Evolutionary conservation across 163 green algal species (phyloP).

Genomic region (Scenedesmus sp.): DNA sequence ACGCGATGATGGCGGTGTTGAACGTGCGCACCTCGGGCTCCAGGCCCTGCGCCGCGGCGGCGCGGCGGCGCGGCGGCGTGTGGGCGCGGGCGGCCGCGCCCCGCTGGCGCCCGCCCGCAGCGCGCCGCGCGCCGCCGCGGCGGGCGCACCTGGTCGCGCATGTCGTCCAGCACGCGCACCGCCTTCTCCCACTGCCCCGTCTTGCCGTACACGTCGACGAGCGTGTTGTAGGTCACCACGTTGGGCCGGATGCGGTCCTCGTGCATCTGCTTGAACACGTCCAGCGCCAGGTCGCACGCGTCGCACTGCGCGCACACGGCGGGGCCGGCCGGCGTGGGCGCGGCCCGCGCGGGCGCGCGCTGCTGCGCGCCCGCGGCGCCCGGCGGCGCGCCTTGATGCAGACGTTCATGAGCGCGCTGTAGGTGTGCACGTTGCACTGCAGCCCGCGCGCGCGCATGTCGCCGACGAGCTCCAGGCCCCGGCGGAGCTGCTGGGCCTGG

Average conservation of each 20-base stretch:
- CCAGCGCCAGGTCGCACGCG: slow-evolving; percentile 67
- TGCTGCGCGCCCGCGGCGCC: not conserved
- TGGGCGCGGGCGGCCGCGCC: not conserved
- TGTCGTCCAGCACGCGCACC: slow-evolving; percentile 72
- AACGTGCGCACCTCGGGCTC: slow-evolving; percentile 70
- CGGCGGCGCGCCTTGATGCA: slow-evolving; percentile 66
- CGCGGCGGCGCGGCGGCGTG: too few species aligned
- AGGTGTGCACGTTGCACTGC: slow-evolving; percentile 82
- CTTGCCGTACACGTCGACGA: slow-evolving; percentile 81
- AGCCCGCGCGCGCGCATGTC: slow-evolving; percentile 67
- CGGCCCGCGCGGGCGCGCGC: not conserved
- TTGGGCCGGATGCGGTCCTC: slow-evolving; percentile 70
- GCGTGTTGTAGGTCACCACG: slow-evolving; percentile 81
- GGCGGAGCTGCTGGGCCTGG: slow-evolving; percentile 63
- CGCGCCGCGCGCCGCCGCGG: too few species aligned
- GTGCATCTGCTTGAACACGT: slow-evolving; percentile 70
- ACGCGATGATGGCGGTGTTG: slow-evolving; percentile 76
- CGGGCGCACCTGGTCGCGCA: slow-evolving; percentile 57
- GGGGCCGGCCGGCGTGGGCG: too few species aligned
- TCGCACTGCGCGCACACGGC: slow-evolving; percentile 52
- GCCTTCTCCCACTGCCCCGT: slow-evolving; percentile 75
- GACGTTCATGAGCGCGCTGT: slow-evolving; percentile 79
- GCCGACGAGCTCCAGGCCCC: slow-evolving; percentile 68
- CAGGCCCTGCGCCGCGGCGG: slow-evolving; percentile 63
- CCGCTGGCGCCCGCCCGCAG: too few species aligned